Evolutionary conservation across 768 basidiomycete species (phyloP), one percentile per base, ranked within the genome.

Genomic region (Chlorophyllum brunneum): DNA sequence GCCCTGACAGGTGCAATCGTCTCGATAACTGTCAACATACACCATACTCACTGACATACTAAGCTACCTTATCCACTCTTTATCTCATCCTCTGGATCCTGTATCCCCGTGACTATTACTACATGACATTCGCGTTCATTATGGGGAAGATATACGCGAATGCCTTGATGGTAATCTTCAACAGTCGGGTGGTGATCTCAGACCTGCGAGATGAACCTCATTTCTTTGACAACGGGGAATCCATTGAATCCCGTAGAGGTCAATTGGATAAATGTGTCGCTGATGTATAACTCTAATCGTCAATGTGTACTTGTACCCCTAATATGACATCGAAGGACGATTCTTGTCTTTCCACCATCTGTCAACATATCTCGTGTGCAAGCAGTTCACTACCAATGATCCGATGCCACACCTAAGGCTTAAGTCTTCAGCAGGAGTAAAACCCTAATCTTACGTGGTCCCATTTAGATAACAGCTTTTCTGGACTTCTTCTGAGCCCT

Each of bases 121-220:
- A 67, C 52, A 60, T 67, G 48, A 61, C 67, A 9, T 67, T 69
- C 5, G 62, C 67, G 29, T 66, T 69, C 48, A 62, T 66, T 43
- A 58, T 70, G 45, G 64, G 67, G 20, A 69, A 70, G 38, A 59
- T 72, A 4, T 72, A 70, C 39, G 61, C 67, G 8, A 66, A 70
- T 26, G 66, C 68, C 0, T 64, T 68, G 40, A 54, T 69, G 38
- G 66, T 64, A 26, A 64, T 64, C 1, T 65, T 70, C 58, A 70
- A 70, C 44, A 70, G 65, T 39, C 65, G 67, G 6, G 51, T 39
- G 13, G 7, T 24, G 23, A 51, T 51, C 24, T 51, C 49, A 26
- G 49, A 51, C 15, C 30, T 33, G 30, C 40, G 49, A 8, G 49
- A 41, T n/a, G 18, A 43, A 11, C 49, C 40, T 22, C 29, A 30